Conservation (phyloP, 1,139 yeast genomes). For the Geotrichum klebahnii region DNA sequence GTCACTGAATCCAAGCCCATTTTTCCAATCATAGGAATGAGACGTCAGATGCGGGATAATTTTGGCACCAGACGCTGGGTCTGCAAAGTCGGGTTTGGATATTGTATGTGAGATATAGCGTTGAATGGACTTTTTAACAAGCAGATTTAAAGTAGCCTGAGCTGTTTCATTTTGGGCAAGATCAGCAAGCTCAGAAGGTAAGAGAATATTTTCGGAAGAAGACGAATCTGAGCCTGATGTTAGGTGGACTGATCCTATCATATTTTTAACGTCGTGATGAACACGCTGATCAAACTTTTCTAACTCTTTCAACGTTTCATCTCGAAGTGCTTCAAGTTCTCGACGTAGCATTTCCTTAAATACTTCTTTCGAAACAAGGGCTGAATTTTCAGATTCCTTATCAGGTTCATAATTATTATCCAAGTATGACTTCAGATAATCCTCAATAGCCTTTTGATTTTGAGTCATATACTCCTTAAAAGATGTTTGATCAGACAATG, state of each 20-base stretch:
- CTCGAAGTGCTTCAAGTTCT: conserved; percentile 15
- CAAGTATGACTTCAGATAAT: conserved; percentile 4
- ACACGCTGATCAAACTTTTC: conserved; percentile 7
- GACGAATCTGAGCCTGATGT: no score
- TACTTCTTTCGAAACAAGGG: conserved; percentile 15
- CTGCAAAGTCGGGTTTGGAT: conserved; percentile 36
- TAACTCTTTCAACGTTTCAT: conserved; percentile 10
- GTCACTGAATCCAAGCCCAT: conserved; percentile 19
- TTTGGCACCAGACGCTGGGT: conserved; percentile 34
- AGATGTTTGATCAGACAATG: no score
- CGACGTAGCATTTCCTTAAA: conserved; percentile 13
- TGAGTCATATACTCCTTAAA: conserved; percentile 15
- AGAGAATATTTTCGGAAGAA: neutral
- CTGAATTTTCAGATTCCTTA: conserved; percentile 2
- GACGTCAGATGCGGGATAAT: conserved; percentile 33
- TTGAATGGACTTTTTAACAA: conserved; percentile 16
- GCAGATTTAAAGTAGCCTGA: neutral
- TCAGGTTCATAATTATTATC: neutral
- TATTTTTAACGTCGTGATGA: neutral
- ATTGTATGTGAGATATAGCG: conserved; percentile 18
- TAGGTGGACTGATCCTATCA: neutral
- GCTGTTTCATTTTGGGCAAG: neutral
- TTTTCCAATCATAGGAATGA: conserved; percentile 28
- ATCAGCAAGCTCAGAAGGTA: neutral
- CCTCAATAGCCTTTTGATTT: conserved; percentile 14